A percentile compares a stretch with the other conserved stretches of the same genome.
Evolutionary conservation across 2,329 filamentous ascomycete genomes (phyloP).

Genomic region (Exserohilum rostratum): DNA sequence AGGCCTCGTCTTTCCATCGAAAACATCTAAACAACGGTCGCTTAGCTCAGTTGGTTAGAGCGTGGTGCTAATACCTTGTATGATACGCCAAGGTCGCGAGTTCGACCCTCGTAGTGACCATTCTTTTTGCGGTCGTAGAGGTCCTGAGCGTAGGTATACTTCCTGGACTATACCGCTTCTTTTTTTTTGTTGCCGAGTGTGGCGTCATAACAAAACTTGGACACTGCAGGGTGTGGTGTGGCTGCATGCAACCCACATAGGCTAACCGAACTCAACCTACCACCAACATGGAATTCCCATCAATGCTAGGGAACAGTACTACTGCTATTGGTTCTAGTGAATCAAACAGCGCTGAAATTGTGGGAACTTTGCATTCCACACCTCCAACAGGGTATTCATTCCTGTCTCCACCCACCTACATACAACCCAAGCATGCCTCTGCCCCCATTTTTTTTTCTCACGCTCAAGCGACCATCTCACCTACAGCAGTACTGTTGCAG

Average conservation of each 20-base stretch:
- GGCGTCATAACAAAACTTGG: neutral
- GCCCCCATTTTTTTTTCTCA: neutral
- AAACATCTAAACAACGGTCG: constrained; percentile 16
- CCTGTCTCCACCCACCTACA: neutral
- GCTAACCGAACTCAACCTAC: neutral
- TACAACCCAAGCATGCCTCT: neutral
- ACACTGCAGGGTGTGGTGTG: no score
- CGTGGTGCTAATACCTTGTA: constrained; percentile 22
- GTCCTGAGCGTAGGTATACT: neutral
- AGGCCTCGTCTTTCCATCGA: neutral
- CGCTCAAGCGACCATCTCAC: neutral
- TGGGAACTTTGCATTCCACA: neutral
- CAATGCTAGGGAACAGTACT: neutral
- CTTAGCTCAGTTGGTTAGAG: constrained; percentile 24
- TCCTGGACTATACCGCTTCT: neutral
- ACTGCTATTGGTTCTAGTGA: neutral
- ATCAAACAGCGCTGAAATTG: neutral
- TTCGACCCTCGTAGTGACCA: constrained; percentile 24
- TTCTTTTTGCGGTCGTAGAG: constrained; percentile 6
- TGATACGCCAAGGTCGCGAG: constrained; percentile 20
- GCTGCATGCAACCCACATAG: no score
- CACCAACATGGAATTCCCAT: neutral
- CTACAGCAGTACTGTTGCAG: no score
- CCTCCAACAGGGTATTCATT: neutral
- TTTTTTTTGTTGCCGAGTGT: neutral